Conservation (phyloP, 768 basidiomycete genomes). For the Gymnopilus dilepis region DNA sequence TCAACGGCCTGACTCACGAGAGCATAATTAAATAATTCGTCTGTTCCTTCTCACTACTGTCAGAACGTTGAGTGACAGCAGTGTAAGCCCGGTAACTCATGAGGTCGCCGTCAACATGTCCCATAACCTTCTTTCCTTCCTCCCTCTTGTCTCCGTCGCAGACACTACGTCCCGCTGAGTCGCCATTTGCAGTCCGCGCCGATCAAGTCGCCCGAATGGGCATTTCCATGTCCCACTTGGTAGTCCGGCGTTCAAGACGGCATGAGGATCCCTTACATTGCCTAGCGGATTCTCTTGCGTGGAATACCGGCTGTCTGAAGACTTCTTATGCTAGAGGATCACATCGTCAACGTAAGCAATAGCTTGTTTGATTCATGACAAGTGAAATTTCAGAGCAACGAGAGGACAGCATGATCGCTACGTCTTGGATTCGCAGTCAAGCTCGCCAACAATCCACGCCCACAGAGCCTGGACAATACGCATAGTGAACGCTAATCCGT, state of each 20-base stretch:
- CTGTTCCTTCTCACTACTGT: constrained; percentile 6
- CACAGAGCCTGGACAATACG: not conserved
- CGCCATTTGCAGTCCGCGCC: constrained; percentile 19
- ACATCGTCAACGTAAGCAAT: not conserved
- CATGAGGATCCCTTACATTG: constrained; percentile 12
- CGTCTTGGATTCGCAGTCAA: not conserved
- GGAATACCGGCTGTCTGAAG: not conserved
- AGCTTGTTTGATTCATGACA: not conserved
- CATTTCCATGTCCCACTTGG: constrained; percentile 4
- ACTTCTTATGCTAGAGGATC: not conserved
- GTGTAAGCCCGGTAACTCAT: constrained; percentile 14
- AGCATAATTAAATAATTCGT: not conserved
- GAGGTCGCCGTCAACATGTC: constrained; percentile 12
- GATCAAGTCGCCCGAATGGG: constrained; percentile 28
- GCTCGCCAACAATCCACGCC: not conserved
- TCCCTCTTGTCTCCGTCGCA: constrained; percentile 10
- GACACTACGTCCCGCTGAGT: not conserved
- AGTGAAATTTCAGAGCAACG: not conserved
- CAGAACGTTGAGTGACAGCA: constrained; percentile 6
- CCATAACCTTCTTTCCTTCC: not conserved
- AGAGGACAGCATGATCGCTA: not conserved
- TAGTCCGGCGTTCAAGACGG: constrained; percentile 23
- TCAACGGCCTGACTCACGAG: not conserved
- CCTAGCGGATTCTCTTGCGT: not conserved
- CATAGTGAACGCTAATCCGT: not conserved